Evolutionary conservation across 306 rosid species (phyloP), one percentile per base, ranked within the genome.

Genomic region (Cucumis cinereus): DNA sequence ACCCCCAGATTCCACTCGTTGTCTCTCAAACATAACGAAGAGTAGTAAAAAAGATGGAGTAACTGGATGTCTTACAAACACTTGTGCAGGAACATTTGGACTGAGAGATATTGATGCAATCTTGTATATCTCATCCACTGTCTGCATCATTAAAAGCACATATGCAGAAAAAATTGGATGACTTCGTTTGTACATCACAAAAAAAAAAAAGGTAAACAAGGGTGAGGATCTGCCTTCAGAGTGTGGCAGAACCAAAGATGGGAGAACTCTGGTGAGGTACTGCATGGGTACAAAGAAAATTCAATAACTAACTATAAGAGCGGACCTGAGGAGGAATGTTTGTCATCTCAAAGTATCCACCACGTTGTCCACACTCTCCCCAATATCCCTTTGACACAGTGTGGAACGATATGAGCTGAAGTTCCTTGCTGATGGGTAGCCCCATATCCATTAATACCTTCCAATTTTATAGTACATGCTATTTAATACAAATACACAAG

Each of bases 311-410:
- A 83, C 4, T 58, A 20, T 63, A 50, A 53, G 77, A 50, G 81
- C 85, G 72, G 80, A 94, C 99, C 96, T 88, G 62, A 19, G 96
- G 92, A 82, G 99, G 86, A 83, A 94, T 89, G 82, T 94, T 94
- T 76, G 96, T 90, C 99, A 94, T 94, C 85, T 94, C 99, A 77
- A 89, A 92, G 84, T 94, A 94, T 79, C 98, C 99, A 86, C 99
- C 99, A n/a, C 99, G 86, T 86, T 94, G 99, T 85, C 99, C 99
- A 70, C 99, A 94, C 88, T 94, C 99, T 60, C 99, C 99, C 92
- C 87, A 92, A 85, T 82, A 94, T 82, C 99, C 99, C 81, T 94
- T 94, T 24, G 99, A 94, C 59, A 94, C 99, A 0, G 93, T 79
- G 88, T 94, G 99, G 80, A 92, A 94, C 38, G 96, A 90, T 79